phyloP scores from a whole-genome alignment of 148 eudicot species.

The Cornus kousa region DNA sequence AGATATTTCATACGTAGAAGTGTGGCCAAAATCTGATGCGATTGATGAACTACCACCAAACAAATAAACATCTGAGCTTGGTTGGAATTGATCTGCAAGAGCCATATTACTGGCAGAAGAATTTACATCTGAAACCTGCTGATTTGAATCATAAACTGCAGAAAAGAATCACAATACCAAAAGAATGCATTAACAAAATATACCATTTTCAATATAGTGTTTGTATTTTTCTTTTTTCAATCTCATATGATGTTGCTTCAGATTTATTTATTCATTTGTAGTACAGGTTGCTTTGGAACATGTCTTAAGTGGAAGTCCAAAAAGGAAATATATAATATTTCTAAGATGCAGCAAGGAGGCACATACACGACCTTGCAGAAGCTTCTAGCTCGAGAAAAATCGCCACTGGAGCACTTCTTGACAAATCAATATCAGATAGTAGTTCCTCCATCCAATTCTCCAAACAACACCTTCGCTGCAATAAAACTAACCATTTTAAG shows the following conservation, averaged over 20 bases:
- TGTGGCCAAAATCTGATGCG: slow-evolving; percentile 60
- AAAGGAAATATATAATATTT: neutral
- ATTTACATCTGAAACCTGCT: slow-evolving; percentile 19
- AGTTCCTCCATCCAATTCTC: slow-evolving; percentile 86
- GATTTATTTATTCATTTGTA: neutral
- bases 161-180: slow-evolving; percentile 28
- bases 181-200: neutral
- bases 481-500: slow-evolving; percentile 23
- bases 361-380: slow-evolving; percentile 90
- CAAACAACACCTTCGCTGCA: slow-evolving; percentile 75
- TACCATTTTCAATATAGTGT: neutral
- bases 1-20: slow-evolving; percentile 46
- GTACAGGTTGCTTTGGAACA: too few species aligned
- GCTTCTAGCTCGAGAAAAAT: slow-evolving; percentile 94
- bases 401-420: slow-evolving; percentile 84
- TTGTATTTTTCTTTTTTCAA: neutral
- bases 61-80: slow-evolving; percentile 42
- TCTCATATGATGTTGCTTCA: neutral
- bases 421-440: slow-evolving; percentile 73
- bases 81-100: slow-evolving; percentile 36
- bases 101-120: slow-evolving; percentile 24
- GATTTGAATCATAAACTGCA: slow-evolving; percentile 71
- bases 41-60: slow-evolving; percentile 48
- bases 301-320: neutral
- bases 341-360: slow-evolving; percentile 16